These are phyloP conservation scores for Striga asiatica DNA, from an alignment of 257 asterid species.

Conservation along the genomic window DNA sequence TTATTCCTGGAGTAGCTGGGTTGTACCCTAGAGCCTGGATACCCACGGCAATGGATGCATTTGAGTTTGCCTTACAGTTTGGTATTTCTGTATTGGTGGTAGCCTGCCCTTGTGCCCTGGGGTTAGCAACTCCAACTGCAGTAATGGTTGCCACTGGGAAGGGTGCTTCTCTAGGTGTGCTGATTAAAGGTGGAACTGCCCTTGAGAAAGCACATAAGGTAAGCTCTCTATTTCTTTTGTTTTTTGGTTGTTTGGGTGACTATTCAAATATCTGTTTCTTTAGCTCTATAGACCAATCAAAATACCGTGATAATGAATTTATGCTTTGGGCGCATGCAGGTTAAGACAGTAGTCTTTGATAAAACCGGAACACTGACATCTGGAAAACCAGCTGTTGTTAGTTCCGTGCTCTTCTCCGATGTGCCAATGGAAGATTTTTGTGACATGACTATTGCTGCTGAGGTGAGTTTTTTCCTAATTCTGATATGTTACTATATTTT, in stretches of 20 bases:
- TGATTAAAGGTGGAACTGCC: conserved; percentile 92
- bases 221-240: conserved; percentile 10
- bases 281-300: background rate
- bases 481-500: background rate
- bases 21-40: conserved; percentile 73
- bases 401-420: conserved; percentile 59
- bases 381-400: conserved; percentile 90
- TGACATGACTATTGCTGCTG: conserved; percentile 76
- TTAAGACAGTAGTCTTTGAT: conserved; percentile 74
- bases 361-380: conserved; percentile 86
- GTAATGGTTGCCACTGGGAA: conserved; percentile 99
- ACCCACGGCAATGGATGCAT: conserved; percentile 74
- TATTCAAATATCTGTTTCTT: conserved; percentile 4
- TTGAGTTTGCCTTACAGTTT: conserved; percentile 92
- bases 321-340: conserved; percentile 35
- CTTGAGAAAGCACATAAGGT: conserved; percentile 95
- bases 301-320: background rate
- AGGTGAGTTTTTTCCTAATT: conserved; percentile 39
- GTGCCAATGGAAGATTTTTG: conserved; percentile 76
- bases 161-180: conserved; percentile 95
- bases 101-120: conserved; percentile 98
- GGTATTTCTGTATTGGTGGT: conserved; percentile 88
- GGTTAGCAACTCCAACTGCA: conserved; percentile 97
- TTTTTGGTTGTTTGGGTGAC: conserved; percentile 4
- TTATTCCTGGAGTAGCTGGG: conserved; percentile 55